A percentile compares a stretch with the other conserved stretches of the same genome.
Conservation (phyloP, 768 basidiomycete genomes). For the Pholiota microspora region DNA sequence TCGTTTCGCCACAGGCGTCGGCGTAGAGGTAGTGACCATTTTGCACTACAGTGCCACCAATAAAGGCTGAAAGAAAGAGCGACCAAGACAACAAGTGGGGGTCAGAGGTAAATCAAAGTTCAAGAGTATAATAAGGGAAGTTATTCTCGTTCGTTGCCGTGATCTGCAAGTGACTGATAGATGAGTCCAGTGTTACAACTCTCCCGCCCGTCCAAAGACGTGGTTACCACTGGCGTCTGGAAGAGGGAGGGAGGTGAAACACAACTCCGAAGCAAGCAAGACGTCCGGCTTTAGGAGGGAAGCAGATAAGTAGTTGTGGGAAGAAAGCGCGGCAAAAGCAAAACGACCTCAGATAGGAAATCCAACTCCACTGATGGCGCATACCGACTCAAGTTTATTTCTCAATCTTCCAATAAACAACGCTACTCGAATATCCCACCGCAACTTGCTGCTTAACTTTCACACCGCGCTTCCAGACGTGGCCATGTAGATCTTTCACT, state of each 20-base stretch:
- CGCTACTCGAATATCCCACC: slow-evolving; percentile 61
- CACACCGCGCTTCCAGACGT: slow-evolving; percentile 56
- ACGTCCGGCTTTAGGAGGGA: neutral
- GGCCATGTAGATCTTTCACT: slow-evolving; percentile 60
- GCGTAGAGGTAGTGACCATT: slow-evolving; percentile 7
- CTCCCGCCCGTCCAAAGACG: slow-evolving; percentile 12
- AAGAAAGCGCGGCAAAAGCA: slow-evolving; percentile 3
- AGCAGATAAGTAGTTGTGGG: neutral
- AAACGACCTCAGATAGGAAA: neutral
- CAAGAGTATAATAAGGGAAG: neutral
- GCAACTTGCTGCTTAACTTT: slow-evolving; percentile 64
- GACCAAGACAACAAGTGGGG: neutral
- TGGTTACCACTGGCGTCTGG: slow-evolving; percentile 16
- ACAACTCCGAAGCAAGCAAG: neutral
- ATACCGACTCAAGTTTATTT: neutral
- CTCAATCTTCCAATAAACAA: slow-evolving; percentile 68
- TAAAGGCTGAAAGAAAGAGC: neutral
- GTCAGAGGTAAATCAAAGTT: neutral
- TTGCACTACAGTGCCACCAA: slow-evolving; percentile 5
- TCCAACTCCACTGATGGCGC: neutral
- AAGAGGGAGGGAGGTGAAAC: neutral
- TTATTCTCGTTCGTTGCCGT: slow-evolving; percentile 5
- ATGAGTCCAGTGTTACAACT: slow-evolving; percentile 1
- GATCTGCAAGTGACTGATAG: slow-evolving; percentile 8
- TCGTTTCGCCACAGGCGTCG: slow-evolving; percentile 13